Conservation (phyloP, 2,329 filamentous ascomycete genomes). For the Albifimbria verrucaria region DNA sequence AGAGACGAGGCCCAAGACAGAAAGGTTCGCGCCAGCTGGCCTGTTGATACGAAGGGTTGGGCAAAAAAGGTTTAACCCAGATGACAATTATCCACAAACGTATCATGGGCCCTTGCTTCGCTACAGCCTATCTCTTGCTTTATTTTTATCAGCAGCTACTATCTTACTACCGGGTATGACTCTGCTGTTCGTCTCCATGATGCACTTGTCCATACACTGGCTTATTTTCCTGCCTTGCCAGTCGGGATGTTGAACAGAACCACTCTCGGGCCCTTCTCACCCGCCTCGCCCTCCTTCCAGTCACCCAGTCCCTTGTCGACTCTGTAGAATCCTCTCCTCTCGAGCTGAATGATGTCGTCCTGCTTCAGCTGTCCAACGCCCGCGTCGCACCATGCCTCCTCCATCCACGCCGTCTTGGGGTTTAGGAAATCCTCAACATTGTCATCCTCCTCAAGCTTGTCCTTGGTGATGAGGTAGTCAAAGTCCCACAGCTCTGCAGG, state of each 20-base stretch:
- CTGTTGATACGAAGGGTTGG: too few species aligned
- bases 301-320: constrained; percentile 64
- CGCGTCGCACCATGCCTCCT: constrained; percentile 73
- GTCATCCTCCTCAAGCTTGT: constrained; percentile 87
- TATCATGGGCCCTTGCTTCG: too few species aligned
- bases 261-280: constrained; percentile 43
- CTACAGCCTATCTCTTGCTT: too few species aligned
- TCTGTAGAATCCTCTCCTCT: constrained; percentile 88
- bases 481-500: constrained; percentile 89
- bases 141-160: too few species aligned
- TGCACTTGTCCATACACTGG: not conserved
- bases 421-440: constrained; percentile 81
- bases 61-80: too few species aligned
- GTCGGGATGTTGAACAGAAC: constrained; percentile 58
- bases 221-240: constrained; percentile 24
- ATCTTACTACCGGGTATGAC: too few species aligned
- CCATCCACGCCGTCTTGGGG: constrained; percentile 69
- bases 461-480: constrained; percentile 92
- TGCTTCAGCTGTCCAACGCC: constrained; percentile 76
- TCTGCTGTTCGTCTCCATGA: too few species aligned
- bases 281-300: constrained; percentile 49
- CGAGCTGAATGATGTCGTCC: constrained; percentile 92
- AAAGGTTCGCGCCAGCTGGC: too few species aligned
- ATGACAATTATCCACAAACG: too few species aligned
- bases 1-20: too few species aligned